A percentile compares a stretch with the other conserved stretches of the same genome.
Conservation (phyloP, 2,329 filamentous ascomycete species). For the Ophiostoma ips region DNA sequence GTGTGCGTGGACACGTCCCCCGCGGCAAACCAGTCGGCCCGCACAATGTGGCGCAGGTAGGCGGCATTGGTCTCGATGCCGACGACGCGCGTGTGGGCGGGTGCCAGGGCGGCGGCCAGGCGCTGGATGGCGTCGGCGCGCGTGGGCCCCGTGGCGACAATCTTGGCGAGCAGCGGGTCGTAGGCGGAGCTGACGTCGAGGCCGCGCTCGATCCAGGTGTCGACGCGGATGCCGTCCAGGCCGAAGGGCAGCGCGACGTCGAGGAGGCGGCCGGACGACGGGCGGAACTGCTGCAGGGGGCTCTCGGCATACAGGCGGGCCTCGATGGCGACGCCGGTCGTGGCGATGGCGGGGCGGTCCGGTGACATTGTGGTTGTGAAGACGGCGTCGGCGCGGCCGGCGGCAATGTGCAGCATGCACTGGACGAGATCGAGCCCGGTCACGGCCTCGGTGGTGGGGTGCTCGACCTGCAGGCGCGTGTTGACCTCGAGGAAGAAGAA, state of each 20-base stretch:
- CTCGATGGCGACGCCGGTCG: slow-evolving; percentile 18
- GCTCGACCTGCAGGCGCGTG: slow-evolving; percentile 79
- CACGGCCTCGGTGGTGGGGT: slow-evolving; percentile 66
- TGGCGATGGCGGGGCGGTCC: too few relatives aligned
- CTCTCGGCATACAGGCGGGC: slow-evolving; percentile 32
- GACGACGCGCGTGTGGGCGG: slow-evolving; percentile 9
- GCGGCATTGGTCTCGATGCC: slow-evolving; percentile 44
- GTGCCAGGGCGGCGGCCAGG: slow-evolving; percentile 23
- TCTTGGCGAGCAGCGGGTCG: slow-evolving; percentile 42
- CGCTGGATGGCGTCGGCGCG: slow-evolving; percentile 24
- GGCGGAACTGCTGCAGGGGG: slow-evolving; percentile 42
- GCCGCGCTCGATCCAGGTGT: slow-evolving; percentile 49
- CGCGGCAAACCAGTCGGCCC: slow-evolving; percentile 27
- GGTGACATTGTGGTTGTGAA: too few relatives aligned
- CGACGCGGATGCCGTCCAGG: slow-evolving; percentile 33
- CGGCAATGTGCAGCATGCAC: slow-evolving; percentile 25
- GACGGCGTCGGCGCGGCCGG: slow-evolving; percentile 1
- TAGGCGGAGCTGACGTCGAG: slow-evolving; percentile 34
- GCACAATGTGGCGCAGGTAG: slow-evolving; percentile 37
- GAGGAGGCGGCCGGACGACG: slow-evolving; percentile 44
- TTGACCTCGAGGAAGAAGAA: slow-evolving; percentile 78
- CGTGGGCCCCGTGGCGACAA: slow-evolving; percentile 37
- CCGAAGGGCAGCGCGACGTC: slow-evolving; percentile 38
- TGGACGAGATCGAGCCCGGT: slow-evolving; percentile 61
- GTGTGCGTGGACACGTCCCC: slow-evolving; percentile 45